Conservation (phyloP, 1,139 yeast species). For the Yamadazyma conglobata region DNA sequence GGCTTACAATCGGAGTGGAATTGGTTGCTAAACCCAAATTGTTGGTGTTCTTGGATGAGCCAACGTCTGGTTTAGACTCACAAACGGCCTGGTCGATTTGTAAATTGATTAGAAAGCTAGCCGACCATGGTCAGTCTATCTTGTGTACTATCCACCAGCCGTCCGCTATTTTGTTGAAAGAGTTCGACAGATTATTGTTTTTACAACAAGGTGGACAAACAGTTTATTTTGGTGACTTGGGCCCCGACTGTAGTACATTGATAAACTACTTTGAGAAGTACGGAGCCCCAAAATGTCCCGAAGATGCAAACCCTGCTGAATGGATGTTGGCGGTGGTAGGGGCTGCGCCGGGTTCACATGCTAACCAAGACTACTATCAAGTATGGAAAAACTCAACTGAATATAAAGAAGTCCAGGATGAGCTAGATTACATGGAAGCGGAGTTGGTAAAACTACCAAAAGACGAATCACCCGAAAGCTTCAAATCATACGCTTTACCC, state of each 20-base stretch:
- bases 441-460: slow-evolving; percentile 39
- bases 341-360: slow-evolving; percentile 75
- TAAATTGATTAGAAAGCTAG: slow-evolving; percentile 72
- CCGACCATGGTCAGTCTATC: slow-evolving; percentile 79
- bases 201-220: slow-evolving; percentile 74
- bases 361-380: slow-evolving; percentile 60
- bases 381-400: slow-evolving; percentile 65
- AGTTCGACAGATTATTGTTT: slow-evolving; percentile 73
- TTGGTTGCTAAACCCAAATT: slow-evolving; percentile 84
- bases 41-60: slow-evolving; percentile 81
- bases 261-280: slow-evolving; percentile 65
- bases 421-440: slow-evolving; percentile 42
- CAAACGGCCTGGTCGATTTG: slow-evolving; percentile 91
- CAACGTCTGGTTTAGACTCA: slow-evolving; percentile 90
- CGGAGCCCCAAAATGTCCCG: slow-evolving; percentile 67
- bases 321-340: slow-evolving; percentile 82
- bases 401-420: slow-evolving; percentile 38
- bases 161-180: slow-evolving; percentile 70
- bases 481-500: slow-evolving; percentile 43
- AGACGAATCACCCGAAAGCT: slow-evolving; percentile 30
- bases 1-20: slow-evolving; percentile 82
- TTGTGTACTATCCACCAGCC: slow-evolving; percentile 87
- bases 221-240: slow-evolving; percentile 79
- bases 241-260: slow-evolving; percentile 58
- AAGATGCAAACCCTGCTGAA: slow-evolving; percentile 74